phyloP scores from a whole-genome alignment of 2,329 filamentous ascomycete species.

The Onygenales sp. region DNA sequence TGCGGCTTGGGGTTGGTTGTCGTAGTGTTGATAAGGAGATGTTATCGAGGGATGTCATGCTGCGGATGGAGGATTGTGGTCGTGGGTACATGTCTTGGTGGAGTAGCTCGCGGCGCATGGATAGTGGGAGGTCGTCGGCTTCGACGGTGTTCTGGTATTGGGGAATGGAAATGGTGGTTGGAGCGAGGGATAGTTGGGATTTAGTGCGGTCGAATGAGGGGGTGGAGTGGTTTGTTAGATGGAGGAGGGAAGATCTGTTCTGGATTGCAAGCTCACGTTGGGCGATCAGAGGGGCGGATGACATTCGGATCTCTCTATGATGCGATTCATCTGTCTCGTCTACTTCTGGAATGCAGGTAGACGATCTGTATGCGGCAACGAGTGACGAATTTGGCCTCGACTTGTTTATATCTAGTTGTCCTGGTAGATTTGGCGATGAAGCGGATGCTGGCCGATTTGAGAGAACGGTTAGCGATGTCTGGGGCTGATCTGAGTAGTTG shows the following conservation, averaged over 20 bases:
- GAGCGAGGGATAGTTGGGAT: background rate
- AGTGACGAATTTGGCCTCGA: background rate
- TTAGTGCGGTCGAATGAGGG: background rate
- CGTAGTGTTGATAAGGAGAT: background rate
- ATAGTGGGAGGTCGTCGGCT: slow-evolving; percentile 60
- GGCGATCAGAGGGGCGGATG: slow-evolving; percentile 36
- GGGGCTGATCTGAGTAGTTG: background rate
- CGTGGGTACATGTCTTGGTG: slow-evolving; percentile 33
- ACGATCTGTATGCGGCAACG: background rate
- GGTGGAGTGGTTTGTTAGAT: background rate
- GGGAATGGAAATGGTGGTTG: background rate
- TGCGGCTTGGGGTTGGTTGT: background rate
- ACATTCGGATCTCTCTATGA: background rate
- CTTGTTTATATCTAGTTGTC: background rate
- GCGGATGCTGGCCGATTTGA: background rate
- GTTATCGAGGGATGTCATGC: background rate
- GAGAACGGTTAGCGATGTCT: background rate
- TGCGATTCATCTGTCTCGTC: background rate
- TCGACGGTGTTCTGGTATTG: background rate
- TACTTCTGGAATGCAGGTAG: background rate
- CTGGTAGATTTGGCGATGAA: background rate
- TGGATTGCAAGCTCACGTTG: slow-evolving; percentile 45
- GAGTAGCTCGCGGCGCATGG: slow-evolving; percentile 55
- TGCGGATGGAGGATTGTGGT: background rate
- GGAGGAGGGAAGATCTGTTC: slow-evolving; percentile 14